Conservation (phyloP, 2,329 filamentous ascomycete genomes). For the Arthrobotrys megalospora region DNA sequence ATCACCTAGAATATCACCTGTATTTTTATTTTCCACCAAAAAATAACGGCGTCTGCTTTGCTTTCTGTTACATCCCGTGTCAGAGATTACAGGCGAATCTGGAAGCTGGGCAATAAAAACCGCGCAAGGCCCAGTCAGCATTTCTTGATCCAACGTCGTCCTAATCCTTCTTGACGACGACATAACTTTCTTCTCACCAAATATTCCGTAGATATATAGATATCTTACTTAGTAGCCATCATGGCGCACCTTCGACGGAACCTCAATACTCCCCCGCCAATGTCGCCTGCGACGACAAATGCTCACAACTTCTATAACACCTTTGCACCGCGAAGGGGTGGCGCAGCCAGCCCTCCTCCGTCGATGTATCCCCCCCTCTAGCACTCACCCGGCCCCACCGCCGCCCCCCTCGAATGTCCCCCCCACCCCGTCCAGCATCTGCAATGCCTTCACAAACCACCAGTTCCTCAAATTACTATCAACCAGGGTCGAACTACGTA, state of each 20-base stretch:
- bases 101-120: constrained; percentile 56
- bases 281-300: constrained; percentile 57
- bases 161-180: constrained; percentile 6
- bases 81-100: constrained; percentile 40
- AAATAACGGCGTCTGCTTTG: constrained; percentile 10
- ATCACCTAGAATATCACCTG: constrained; percentile 7
- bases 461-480: constrained; percentile 44
- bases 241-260: constrained; percentile 58
- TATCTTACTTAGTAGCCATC: constrained; percentile 24
- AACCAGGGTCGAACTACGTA: constrained; percentile 46
- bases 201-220: constrained; percentile 19
- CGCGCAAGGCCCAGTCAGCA: constrained; percentile 43
- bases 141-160: constrained; percentile 17
- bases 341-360: constrained; percentile 43
- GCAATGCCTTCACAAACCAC: constrained; percentile 47
- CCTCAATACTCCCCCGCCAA: constrained; percentile 58
- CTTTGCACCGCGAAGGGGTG: constrained; percentile 47
- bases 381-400: constrained; percentile 18
- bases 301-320: constrained; percentile 60
- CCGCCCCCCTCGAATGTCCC: constrained; percentile 25
- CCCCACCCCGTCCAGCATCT: constrained; percentile 50
- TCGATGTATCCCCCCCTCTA: constrained; percentile 45
- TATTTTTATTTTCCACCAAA: constrained; percentile 12
- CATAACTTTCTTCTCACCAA: not conserved
- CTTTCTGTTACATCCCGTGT: constrained; percentile 20